phyloP scores from a whole-genome alignment of 192 early-diverging fungal genomes.

The Coemansia asiatica region DNA sequence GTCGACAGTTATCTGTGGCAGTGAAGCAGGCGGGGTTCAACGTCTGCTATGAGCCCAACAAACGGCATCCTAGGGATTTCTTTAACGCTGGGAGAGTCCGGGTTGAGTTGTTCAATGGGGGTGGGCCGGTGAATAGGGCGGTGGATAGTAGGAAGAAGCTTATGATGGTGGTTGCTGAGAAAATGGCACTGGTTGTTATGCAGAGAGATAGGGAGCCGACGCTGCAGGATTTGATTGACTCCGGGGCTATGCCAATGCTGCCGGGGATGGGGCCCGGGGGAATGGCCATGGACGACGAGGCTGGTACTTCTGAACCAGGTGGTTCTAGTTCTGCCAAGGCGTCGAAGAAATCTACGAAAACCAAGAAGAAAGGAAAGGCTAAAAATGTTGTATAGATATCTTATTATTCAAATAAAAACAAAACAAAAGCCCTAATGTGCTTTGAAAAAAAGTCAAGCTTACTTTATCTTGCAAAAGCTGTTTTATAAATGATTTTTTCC shows the following conservation, averaged over 20 bases:
- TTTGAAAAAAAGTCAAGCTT: no score
- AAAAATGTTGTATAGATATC: slow-evolving; percentile 32
- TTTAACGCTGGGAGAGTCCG: slow-evolving; percentile 69
- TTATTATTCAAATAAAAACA: no score
- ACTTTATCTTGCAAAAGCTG: no score
- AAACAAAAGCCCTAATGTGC: neutral
- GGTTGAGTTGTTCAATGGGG: slow-evolving; percentile 60
- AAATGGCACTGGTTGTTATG: slow-evolving; percentile 22
- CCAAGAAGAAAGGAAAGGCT: slow-evolving; percentile 44
- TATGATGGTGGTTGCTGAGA: slow-evolving; percentile 20
- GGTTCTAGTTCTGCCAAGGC: slow-evolving; percentile 5
- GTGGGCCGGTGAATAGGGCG: slow-evolving; percentile 42
- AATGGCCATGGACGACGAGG: neutral
- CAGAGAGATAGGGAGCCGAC: slow-evolving; percentile 47
- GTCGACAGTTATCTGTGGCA: slow-evolving; percentile 64
- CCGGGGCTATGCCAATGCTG: slow-evolving; percentile 38
- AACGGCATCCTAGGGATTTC: slow-evolving; percentile 71
- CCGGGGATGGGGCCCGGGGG: slow-evolving; percentile 32
- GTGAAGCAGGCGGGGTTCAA: slow-evolving; percentile 60
- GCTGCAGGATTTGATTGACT: slow-evolving; percentile 46
- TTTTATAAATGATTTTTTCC: no score
- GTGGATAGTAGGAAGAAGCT: slow-evolving; percentile 59
- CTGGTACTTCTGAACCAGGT: neutral
- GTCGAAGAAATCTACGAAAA: slow-evolving; percentile 41
- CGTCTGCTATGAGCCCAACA: slow-evolving; percentile 65